phyloP scores from a whole-genome alignment of 148 eudicot genomes.

The Rhododendron simsii region DNA sequence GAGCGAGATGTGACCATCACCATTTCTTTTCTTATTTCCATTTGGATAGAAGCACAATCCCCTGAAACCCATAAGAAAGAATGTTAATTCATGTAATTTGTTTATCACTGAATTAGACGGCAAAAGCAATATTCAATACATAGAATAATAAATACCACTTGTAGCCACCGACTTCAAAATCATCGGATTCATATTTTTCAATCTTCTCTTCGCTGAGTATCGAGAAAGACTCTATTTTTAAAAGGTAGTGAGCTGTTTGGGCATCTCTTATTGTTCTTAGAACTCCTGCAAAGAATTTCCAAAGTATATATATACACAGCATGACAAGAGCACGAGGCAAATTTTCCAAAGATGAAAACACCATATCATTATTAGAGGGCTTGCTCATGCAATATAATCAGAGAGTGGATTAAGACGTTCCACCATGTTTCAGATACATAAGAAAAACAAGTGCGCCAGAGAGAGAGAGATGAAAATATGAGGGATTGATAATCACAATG shows the following conservation, averaged over 20 bases:
- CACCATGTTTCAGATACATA: background rate
- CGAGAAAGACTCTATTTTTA: constrained; percentile 9
- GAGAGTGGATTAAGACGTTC: background rate
- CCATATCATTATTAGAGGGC: background rate
- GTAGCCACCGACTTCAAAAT: constrained; percentile 17
- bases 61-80: constrained; percentile 5
- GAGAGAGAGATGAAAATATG: background rate
- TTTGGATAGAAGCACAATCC: constrained; percentile 10
- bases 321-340: background rate
- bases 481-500: background rate
- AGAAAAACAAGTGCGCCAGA: background rate
- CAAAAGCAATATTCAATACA: background rate
- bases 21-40: constrained; percentile 6
- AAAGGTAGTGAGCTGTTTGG: constrained; percentile 1
- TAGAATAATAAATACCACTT: background rate
- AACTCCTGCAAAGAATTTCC: background rate
- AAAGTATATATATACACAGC: background rate
- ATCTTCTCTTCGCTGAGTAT: background rate
- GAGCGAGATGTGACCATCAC: constrained; percentile 9
- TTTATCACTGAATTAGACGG: background rate
- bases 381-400: background rate
- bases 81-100: background rate
- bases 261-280: constrained; percentile 5
- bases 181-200: constrained; percentile 5
- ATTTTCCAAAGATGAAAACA: background rate